Base-by-base conservation (phyloP, 208 protist species). In the Leishmania tarentolae region DNA sequence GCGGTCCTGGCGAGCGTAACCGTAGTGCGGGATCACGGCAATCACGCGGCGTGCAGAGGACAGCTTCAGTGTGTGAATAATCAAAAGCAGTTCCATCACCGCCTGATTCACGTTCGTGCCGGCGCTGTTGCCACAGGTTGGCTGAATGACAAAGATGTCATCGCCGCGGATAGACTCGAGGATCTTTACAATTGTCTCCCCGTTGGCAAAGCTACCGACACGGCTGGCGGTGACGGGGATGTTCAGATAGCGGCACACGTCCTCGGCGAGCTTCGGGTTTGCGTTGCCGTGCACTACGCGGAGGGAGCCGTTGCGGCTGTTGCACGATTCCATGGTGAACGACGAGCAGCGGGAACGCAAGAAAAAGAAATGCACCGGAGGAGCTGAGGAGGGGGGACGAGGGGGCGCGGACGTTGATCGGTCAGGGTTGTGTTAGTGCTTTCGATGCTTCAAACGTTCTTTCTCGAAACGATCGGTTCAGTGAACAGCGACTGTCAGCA, bases 81-180 rank as follows among this genome's bases (percentile, higher is more conserved):
- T 96, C 21, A 99, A 91, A n/a, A 98, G 85, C 59, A 99, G 88
- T 83, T 99, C 98, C 98, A 99, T 99, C 61, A 99, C 93, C 8
- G 95, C 90, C 78, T 97, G 92, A 86, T 99, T 98, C 42, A 98
- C 95, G 82, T 97, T 96, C 35, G 80, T 85, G 83, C 77, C 88
- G 53, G 87, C 76, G 40, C 84, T 86, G 82, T 96, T 96, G 88
- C 96, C 79, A 80, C 96, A 99, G 7, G 98, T 99, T 15, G 97
- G 90, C 83, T 99, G 97, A 61, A 99, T 94, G 31, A 99, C 94
- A 83, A 98, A 99, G 65, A 99, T 89, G 86, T 99, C 98, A 77
- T 98, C 95, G 61, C 95, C 95, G 53, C 95, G 93, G 71, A 97
- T 95, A 3, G 93, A 96, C 75, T 96, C 91, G 42, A 95, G 81